Conservation (phyloP, 441 rosid genomes). For the Erodium moschatum region DNA sequence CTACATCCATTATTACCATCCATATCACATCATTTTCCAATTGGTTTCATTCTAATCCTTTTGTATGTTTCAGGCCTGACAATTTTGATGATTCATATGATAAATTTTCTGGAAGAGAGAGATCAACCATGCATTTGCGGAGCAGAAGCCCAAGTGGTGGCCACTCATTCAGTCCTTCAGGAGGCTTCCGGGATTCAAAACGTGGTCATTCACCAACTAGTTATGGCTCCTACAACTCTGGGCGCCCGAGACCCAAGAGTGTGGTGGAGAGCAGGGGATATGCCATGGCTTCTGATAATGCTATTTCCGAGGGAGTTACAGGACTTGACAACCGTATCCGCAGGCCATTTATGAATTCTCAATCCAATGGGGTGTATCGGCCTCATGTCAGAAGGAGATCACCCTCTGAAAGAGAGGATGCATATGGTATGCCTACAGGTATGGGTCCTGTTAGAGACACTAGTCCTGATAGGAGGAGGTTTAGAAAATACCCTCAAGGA, state of each 20-base stretch:
- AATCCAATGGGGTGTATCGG: slow-evolving; percentile 27
- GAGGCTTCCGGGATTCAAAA: slow-evolving; percentile 27
- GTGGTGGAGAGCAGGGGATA: slow-evolving; percentile 29
- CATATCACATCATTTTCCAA: background rate
- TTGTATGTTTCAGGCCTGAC: slow-evolving; percentile 27
- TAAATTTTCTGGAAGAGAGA: slow-evolving; percentile 30
- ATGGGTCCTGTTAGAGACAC: slow-evolving; percentile 26
- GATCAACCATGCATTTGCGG: slow-evolving; percentile 22
- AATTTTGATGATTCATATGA: slow-evolving; percentile 22
- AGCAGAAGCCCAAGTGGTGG: slow-evolving; percentile 33
- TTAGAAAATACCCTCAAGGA: slow-evolving; percentile 30
- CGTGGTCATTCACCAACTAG: slow-evolving; percentile 23
- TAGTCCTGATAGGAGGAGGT: slow-evolving; percentile 32
- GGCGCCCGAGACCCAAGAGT: slow-evolving; percentile 28
- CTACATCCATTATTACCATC: background rate
- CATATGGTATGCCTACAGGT: slow-evolving; percentile 21
- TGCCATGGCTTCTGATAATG: slow-evolving; percentile 24
- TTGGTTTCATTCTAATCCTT: slow-evolving; percentile 15
- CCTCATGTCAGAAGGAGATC: slow-evolving; percentile 27
- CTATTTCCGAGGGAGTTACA: slow-evolving; percentile 23
- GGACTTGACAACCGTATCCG: slow-evolving; percentile 27
- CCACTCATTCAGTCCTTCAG: slow-evolving; percentile 20
- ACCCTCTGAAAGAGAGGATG: slow-evolving; percentile 24
- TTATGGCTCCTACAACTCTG: slow-evolving; percentile 25
- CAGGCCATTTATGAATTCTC: slow-evolving; percentile 29